Evolutionary conservation across 176 grass and related monocot genomes (phyloP).

Genomic region (Paspalum notatum): DNA sequence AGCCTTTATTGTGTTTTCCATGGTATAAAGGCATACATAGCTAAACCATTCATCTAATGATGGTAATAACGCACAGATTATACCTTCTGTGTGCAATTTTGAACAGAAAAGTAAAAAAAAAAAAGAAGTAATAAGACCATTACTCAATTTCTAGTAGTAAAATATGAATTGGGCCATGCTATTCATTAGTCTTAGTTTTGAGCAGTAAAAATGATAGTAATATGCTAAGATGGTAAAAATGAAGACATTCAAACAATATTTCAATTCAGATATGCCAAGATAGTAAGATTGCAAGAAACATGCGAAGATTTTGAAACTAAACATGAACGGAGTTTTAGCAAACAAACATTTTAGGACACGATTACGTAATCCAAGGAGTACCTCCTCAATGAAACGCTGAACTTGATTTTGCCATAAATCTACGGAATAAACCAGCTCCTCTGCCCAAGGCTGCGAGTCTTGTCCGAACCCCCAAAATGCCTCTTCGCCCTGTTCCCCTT

Average conservation of each 20-base stretch:
- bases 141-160: neutral
- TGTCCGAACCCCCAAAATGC: conserved; percentile 87
- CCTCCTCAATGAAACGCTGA: conserved; percentile 89
- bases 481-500: conserved; percentile 9
- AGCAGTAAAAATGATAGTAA: neutral
- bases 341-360: conserved; percentile 19
- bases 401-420: conserved; percentile 93
- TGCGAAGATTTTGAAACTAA: conserved; percentile 7
- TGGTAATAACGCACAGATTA: neutral
- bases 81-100: neutral
- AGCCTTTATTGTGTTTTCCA: neutral
- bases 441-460: conserved; percentile 82
- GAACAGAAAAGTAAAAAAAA: neutral
- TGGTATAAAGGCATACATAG: neutral
- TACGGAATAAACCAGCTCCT: conserved; percentile 73
- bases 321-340: neutral
- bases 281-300: neutral
- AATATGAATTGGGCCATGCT: neutral
- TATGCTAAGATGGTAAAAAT: neutral
- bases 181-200: neutral
- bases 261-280: neutral
- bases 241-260: neutral
- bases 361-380: conserved; percentile 33
- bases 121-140: neutral
- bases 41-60: conserved; percentile 16